These are phyloP conservation scores for Mycena vulgaris DNA, from an alignment of 768 basidiomycete genomes.

Conservation along the genomic window DNA sequence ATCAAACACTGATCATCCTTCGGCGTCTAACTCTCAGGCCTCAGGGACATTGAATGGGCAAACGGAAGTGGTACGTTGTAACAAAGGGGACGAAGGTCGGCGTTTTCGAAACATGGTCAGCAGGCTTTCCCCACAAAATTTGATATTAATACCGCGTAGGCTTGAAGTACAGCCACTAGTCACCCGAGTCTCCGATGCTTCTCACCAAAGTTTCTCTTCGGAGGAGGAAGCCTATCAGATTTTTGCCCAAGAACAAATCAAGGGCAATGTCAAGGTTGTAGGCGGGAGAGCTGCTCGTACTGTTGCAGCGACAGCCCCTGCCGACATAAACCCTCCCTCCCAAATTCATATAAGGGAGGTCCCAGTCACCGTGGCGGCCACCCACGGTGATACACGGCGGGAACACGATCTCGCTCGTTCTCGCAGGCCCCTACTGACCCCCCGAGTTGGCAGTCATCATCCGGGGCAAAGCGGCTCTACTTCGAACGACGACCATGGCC, in stretches of 20 bases:
- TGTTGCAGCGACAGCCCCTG: not conserved
- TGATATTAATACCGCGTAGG: conserved; percentile 49
- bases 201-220: conserved; percentile 60
- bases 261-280: conserved; percentile 50
- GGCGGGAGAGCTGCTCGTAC: conserved; percentile 1
- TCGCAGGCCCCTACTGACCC: not conserved
- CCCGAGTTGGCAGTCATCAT: not conserved
- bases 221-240: conserved; percentile 57
- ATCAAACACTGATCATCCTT: too few species aligned
- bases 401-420: not conserved
- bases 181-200: conserved; percentile 57
- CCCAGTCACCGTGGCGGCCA: too few species aligned
- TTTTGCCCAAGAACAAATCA: conserved; percentile 47
- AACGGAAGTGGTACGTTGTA: conserved; percentile 61
- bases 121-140: not conserved
- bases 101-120: conserved; percentile 58
- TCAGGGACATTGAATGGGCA: too few species aligned
- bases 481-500: not conserved
- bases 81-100: conserved; percentile 56
- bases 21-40: too few species aligned
- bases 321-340: not conserved
- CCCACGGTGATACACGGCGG: too few species aligned
- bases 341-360: too few species aligned
- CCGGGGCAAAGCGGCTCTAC: not conserved
- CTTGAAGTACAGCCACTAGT: conserved; percentile 61